Evolutionary conservation across 495 filamentous ascomycete genomes (phyloP).

Genomic region (Xylaria castorea): DNA sequence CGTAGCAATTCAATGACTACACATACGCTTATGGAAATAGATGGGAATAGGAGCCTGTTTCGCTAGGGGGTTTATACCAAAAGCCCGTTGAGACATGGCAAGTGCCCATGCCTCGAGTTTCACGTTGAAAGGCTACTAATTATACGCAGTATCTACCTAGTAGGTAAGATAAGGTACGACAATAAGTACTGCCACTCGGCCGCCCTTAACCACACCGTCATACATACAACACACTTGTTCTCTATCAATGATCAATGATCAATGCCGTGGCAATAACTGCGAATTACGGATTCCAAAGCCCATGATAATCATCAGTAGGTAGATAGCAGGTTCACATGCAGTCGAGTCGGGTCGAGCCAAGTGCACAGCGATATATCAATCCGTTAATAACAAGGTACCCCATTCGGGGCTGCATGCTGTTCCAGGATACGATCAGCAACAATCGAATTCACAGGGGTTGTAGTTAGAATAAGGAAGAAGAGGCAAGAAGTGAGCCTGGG

Average conservation of each 20-base stretch:
- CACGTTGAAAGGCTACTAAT: background rate
- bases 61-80: background rate
- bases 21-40: background rate
- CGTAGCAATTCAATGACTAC: background rate
- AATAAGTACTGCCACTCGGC: too few species aligned
- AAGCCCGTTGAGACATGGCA: background rate
- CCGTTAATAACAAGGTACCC: slow-evolving; percentile 5
- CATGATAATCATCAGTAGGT: background rate
- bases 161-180: too few species aligned
- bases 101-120: background rate
- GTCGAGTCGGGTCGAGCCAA: background rate
- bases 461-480: background rate
- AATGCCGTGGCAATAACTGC: background rate
- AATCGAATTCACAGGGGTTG: background rate
- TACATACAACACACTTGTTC: background rate
- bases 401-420: slow-evolving; percentile 2
- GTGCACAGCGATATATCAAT: background rate
- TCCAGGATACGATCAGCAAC: slow-evolving; percentile 15
- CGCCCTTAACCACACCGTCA: too few species aligned
- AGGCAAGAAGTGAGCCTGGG: background rate
- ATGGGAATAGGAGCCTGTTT: background rate
- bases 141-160: background rate
- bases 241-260: too few species aligned
- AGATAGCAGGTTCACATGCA: background rate
- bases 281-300: background rate